Base-by-base conservation (phyloP, 495 filamentous ascomycete genomes). In the Xylaria nigripes region DNA sequence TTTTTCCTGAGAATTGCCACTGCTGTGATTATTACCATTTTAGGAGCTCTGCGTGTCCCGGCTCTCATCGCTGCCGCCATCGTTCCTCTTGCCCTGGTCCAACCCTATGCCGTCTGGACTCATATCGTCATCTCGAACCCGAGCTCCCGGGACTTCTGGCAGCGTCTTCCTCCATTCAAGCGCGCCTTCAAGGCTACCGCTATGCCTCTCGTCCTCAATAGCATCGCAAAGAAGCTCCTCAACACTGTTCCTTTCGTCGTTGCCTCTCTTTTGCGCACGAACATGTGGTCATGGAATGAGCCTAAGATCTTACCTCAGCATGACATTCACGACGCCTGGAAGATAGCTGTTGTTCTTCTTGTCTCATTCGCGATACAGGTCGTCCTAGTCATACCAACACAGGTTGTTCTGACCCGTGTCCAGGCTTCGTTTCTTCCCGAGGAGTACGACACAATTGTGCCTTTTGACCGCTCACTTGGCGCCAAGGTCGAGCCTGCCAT, bases 401-500 rank as follows among this genome's bases (percentile, higher is more conserved):
- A 67, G 43, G 68, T 72, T 13, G 60, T 71, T 13, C 65, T 78
- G n/a, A 59, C 63, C 25, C 75, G 76, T 41, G 71, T 78, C 10
- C 74, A 76, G 65, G 75, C 76, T 10, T 74, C 73, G 45, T 71
- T 79, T 32, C 69, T 79, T 24, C 72, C 75, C 1, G 68, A 70
- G 13, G 75, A 78, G 1, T 67, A 75, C 43, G 73, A 75, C 48
- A 59, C 72, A 32, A 69, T 79, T 48, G 64, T 79, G 4, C 72
- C 76, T 43, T 79, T 79, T 51, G 76, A 79, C 63, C 72, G 75
- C 22, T 70, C 73, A 15, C 78, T 78, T 59, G 59, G 60, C 48
- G 73, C 75, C 49, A 73, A 65, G 57, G 69, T 78, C 9, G 70
- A 70, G 62, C 71, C 84, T 19, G 79, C 77, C 19, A 76, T 86